Conservation (phyloP, 176 grass and related monocot genomes). For the Guadua angustifolia region DNA sequence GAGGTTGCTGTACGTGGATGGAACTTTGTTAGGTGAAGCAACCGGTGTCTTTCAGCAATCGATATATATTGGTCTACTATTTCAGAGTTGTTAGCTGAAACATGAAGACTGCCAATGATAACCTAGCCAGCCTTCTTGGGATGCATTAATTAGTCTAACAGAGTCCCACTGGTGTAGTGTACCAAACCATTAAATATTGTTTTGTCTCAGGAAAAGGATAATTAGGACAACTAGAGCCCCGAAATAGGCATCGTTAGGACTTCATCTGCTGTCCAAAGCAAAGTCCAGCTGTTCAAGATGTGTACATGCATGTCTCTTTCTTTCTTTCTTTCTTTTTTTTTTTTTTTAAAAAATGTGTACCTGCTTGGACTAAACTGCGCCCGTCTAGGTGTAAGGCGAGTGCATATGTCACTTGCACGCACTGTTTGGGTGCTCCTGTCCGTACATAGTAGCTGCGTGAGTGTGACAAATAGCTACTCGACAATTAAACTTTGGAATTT, state of each 20-base stretch:
- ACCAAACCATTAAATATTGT: background rate
- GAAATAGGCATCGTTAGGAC: background rate
- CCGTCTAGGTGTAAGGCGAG: too few relatives aligned
- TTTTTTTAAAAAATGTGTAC: too few relatives aligned
- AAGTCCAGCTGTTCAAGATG: constrained; percentile 19
- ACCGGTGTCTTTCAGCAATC: too few relatives aligned
- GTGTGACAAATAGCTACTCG: background rate
- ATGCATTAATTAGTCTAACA: background rate
- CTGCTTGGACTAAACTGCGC: background rate
- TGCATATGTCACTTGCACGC: background rate
- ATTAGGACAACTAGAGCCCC: background rate
- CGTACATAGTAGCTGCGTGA: background rate
- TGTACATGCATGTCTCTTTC: background rate
- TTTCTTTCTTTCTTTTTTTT: too few relatives aligned
- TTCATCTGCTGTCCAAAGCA: background rate
- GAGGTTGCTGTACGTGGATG: too few relatives aligned
- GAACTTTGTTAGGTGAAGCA: too few relatives aligned
- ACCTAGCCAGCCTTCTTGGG: too few relatives aligned
- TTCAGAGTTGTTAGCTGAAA: too few relatives aligned
- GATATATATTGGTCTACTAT: too few relatives aligned
- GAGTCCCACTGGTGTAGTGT: background rate
- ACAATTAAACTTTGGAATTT: background rate
- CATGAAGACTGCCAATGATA: too few relatives aligned
- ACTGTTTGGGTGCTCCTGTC: background rate
- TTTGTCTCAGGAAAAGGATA: background rate